phyloP scores from a whole-genome alignment of 352 stramenopile genomes.

The Elongisporangium anandrum region DNA sequence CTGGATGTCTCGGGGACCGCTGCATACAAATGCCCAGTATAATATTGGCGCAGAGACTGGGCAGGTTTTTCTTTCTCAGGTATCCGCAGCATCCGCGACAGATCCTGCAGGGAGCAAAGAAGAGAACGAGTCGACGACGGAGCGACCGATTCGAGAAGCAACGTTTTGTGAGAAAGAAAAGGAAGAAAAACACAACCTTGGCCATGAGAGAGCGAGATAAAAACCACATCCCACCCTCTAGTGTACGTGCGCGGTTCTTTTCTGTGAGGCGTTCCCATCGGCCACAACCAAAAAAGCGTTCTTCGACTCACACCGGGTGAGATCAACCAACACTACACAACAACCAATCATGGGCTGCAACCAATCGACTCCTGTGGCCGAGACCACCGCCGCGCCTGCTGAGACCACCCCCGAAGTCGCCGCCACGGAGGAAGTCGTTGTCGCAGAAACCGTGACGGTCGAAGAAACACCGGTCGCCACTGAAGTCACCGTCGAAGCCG shows the following conservation, averaged over 20 bases:
- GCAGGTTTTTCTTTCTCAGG: neutral
- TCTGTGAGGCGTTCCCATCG: neutral
- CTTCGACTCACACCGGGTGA: neutral
- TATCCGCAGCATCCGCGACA: neutral
- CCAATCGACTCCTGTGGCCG: slow-evolving; percentile 6
- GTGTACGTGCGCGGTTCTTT: neutral
- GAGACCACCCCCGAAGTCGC: slow-evolving; percentile 2
- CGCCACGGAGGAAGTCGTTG: neutral
- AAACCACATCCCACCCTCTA: neutral
- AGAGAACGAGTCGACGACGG: neutral
- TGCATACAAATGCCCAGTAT: neutral
- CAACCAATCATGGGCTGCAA: slow-evolving; percentile 4
- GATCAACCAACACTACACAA: neutral
- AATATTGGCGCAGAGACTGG: neutral
- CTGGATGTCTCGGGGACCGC: neutral
- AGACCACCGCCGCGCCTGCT: slow-evolving; percentile 3
- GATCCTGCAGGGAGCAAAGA: neutral
- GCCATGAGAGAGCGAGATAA: neutral
- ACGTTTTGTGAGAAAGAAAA: neutral
- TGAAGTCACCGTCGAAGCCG: neutral
- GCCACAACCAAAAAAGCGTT: neutral
- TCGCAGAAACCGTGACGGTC: slow-evolving; percentile 2
- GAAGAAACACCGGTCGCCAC: slow-evolving; percentile 3
- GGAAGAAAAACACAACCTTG: neutral
- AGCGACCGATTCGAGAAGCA: neutral